Conservation (phyloP, 192 early-diverging fungal genomes). For the Gigaspora rosea region DNA sequence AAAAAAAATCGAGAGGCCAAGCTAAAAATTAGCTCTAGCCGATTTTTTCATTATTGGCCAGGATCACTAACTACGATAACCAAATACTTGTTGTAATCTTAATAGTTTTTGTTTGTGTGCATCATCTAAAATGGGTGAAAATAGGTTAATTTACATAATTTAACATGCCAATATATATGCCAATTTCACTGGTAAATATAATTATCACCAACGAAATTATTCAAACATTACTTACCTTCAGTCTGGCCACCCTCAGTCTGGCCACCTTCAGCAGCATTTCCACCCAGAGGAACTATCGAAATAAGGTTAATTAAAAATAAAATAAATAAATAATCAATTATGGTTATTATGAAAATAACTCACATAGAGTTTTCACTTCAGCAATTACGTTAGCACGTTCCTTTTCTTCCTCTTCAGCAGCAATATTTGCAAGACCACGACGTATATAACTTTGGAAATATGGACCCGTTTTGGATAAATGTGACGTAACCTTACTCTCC, state of each 20-base stretch:
- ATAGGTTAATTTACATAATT: background rate
- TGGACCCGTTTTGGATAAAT: slow-evolving; percentile 61
- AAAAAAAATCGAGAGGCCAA: too few relatives aligned
- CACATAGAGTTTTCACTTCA: slow-evolving; percentile 28
- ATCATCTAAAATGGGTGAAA: slow-evolving; percentile 27
- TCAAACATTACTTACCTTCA: too few relatives aligned
- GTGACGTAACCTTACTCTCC: slow-evolving; percentile 60
- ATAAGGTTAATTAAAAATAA: too few relatives aligned
- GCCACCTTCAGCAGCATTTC: too few relatives aligned
- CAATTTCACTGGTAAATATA: too few relatives aligned
- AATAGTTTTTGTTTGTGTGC: slow-evolving; percentile 56
- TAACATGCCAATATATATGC: background rate
- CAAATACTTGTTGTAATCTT: slow-evolving; percentile 65
- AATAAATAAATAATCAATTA: too few relatives aligned
- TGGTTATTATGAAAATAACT: background rate
- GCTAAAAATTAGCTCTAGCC: too few relatives aligned
- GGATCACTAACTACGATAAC: slow-evolving; percentile 4
- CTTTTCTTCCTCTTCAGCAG: slow-evolving; percentile 51
- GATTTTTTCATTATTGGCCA: too few relatives aligned
- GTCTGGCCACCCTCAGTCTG: too few relatives aligned
- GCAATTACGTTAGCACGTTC: slow-evolving; percentile 9
- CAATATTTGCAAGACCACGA: slow-evolving; percentile 62
- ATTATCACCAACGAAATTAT: too few relatives aligned
- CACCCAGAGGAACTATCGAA: too few relatives aligned
- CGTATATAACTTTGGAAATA: slow-evolving; percentile 79